These are phyloP conservation scores for Alternaria sp. DNA, from an alignment of 2,329 filamentous ascomycete genomes.

Conservation along the genomic window DNA sequence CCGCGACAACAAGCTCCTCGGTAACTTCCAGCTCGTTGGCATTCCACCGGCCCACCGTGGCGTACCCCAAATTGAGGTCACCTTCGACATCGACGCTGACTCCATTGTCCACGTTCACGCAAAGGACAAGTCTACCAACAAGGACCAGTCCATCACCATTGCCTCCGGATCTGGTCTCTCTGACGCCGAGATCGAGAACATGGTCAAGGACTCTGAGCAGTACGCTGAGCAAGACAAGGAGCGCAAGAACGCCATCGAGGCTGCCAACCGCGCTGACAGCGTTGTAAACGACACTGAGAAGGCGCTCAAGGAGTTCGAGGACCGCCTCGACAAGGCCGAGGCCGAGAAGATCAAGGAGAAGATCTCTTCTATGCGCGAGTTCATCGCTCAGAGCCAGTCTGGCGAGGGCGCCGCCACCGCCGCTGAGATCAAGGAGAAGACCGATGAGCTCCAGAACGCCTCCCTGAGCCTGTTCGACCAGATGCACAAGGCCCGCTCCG, in stretches of 20 bases:
- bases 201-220: conserved; percentile 98
- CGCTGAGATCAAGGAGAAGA: conserved; percentile 97
- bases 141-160: conserved; percentile 99
- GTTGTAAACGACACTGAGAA: conserved; percentile 98
- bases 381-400: conserved; percentile 91
- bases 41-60: conserved; percentile 96
- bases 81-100: conserved; percentile 98
- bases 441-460: conserved; percentile 94
- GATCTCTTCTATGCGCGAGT: conserved; percentile 84
- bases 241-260: conserved; percentile 93
- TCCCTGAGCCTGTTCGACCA: conserved; percentile 98
- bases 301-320: conserved; percentile 94
- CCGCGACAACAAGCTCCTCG: conserved; percentile 96
- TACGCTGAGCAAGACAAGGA: conserved; percentile 95
- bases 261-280: conserved; percentile 95
- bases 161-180: conserved; percentile 97
- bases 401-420: conserved; percentile 87
- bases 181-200: conserved; percentile 91
- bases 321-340: conserved; percentile 96
- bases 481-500: conserved; percentile 95
- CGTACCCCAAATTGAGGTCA: conserved; percentile 96
- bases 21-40: conserved; percentile 99
- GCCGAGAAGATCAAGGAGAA: conserved; percentile 93
- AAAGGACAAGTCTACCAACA: conserved; percentile 99
- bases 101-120: conserved; percentile 97